Evolutionary conservation across 805 yeast genomes (phyloP).

Genomic region (Yamadazyma akitaensis): DNA sequence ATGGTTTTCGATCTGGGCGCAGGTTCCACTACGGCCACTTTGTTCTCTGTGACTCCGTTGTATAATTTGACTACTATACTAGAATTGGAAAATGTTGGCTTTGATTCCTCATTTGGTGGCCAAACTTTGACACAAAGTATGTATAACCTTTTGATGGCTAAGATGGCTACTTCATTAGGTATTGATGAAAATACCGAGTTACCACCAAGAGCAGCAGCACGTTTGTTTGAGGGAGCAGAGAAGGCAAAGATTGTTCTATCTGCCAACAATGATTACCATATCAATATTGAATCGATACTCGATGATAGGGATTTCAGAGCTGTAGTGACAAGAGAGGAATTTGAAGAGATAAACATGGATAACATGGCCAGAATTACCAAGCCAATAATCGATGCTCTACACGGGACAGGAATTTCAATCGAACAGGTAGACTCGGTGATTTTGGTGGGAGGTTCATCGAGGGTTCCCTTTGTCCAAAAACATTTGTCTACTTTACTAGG

Average conservation of each 20-base stretch:
- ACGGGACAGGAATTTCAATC: constrained; percentile 25
- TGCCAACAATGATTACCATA: constrained; percentile 78
- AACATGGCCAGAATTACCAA: constrained; percentile 42
- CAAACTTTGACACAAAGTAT: constrained; percentile 64
- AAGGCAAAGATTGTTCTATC: constrained; percentile 83
- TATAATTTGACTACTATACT: constrained; percentile 43
- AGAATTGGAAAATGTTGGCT: constrained; percentile 71
- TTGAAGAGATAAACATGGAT: constrained; percentile 56
- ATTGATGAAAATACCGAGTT: constrained; percentile 39
- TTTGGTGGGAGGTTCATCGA: constrained; percentile 84
- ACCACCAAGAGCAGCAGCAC: constrained; percentile 58
- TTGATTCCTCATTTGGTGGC: constrained; percentile 71
- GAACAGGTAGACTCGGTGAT: constrained; percentile 61
- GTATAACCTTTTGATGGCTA: constrained; percentile 55
- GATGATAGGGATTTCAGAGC: constrained; percentile 73
- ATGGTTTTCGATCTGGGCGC: constrained; percentile 90
- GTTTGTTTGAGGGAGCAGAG: constrained; percentile 80
- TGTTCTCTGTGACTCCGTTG: constrained; percentile 58
- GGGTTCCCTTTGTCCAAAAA: constrained; percentile 84
- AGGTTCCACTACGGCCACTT: constrained; percentile 82
- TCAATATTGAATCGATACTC: constrained; percentile 70
- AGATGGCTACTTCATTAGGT: constrained; percentile 46
- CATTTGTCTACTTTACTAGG: constrained; percentile 46
- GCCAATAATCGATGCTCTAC: constrained; percentile 56
- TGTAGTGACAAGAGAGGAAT: constrained; percentile 70